Evolutionary conservation across 2,329 filamentous ascomycete genomes (phyloP), one percentile per base, ranked within the genome.

Genomic region (Akanthomyces lecanii): DNA sequence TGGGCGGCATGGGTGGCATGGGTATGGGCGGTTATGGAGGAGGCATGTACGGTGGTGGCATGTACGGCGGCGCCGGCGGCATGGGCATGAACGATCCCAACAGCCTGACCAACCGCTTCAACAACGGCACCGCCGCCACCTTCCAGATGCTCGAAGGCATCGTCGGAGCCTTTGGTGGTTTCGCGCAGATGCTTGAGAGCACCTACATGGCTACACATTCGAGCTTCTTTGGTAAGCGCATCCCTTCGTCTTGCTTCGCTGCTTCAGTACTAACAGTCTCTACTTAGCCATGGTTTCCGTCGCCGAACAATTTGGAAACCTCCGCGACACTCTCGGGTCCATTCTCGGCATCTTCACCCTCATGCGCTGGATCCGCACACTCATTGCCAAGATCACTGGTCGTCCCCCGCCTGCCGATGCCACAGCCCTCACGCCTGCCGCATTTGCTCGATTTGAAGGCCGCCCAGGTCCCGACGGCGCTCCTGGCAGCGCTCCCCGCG

Each of bases 121-220:
- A 88, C 73, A 93, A 96, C 76, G 95, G 90, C 79, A 99, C 96
- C 0, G 91, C 95, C 70, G 91, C 94, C 12, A 99, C 95, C 0
- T 99, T 99, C 73, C 95, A 98, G 81, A 92, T 99, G 83, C 92
- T 99, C 58, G 95, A 99, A 79, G 95, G 93, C 69, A 90, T 99
- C 63, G 95, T 99, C 16, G 91, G 92, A 28, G 93, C 95, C 2
- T 99, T 99, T 80, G 93, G 93, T 23, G 95, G 96, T 0, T 98
- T 99, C 73, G 92, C 96, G 14, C 95, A 99, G 80, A 99, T 99
- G 95, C 83, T 99, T 33, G 95, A 99, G 78, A 98, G 95, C 80
- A 98, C 95, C 12, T 99, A 97, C 71, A 99, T 99, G 96, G 95
- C 96, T 36, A 99, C 95, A 0, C 95, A 99, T 77, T 97, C 93